These are phyloP conservation scores for Colletotrichum echinochloae DNA, from an alignment of 2,329 filamentous ascomycete genomes.

Conservation along the genomic window DNA sequence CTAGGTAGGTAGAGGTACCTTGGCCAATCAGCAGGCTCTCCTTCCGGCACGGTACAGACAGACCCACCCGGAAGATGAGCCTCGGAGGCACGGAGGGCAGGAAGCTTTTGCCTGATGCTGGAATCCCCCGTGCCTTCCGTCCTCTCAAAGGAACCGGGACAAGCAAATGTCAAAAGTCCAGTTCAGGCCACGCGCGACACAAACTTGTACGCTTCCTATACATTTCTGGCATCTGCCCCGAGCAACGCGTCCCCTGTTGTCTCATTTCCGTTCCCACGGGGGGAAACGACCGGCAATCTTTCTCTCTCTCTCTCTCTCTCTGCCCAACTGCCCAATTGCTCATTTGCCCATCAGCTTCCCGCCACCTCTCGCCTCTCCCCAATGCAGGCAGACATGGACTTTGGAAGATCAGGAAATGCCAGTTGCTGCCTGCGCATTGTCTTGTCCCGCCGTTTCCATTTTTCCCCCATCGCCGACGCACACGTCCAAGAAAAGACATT, in stretches of 20 bases:
- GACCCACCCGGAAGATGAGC: not conserved
- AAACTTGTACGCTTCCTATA: not conserved
- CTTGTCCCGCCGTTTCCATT: slow-evolving; percentile 27
- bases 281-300: not conserved
- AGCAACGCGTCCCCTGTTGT: slow-evolving; percentile 2
- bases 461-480: slow-evolving; percentile 31
- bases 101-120: slow-evolving; percentile 25
- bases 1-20: too few relatives aligned
- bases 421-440: slow-evolving; percentile 22
- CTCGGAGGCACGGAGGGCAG: slow-evolving; percentile 15
- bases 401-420: slow-evolving; percentile 7
- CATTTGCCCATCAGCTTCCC: slow-evolving; percentile 9
- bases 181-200: slow-evolving; percentile 7
- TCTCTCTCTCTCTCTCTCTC: not conserved
- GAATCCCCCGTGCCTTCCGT: slow-evolving; percentile 16
- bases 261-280: slow-evolving; percentile 15
- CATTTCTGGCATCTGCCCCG: not conserved
- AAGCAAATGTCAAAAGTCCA: not conserved
- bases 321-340: not conserved
- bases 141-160: slow-evolving; percentile 11
- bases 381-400: not conserved
- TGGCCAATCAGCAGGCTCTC: not conserved
- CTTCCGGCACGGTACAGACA: not conserved
- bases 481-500: slow-evolving; percentile 25
- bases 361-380: not conserved